Conservation (phyloP, 495 filamentous ascomycete genomes). For the Filosporella fistucella region DNA sequence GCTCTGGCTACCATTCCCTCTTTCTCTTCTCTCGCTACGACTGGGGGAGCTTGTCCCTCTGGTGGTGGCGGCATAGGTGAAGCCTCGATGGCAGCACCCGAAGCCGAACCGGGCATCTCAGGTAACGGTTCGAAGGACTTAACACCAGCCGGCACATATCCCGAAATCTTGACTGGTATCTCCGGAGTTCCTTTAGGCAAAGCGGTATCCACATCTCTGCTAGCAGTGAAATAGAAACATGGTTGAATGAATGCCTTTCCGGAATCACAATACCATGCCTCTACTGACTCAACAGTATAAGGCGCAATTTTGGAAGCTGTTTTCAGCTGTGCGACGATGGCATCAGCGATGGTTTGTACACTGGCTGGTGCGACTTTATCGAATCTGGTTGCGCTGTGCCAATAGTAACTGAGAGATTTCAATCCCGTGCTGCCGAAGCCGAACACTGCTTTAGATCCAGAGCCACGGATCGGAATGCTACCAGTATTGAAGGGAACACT, state of each 20-base stretch:
- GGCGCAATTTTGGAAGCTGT: not conserved
- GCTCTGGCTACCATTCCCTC: not conserved
- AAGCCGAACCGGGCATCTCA: not conserved
- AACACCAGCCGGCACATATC: not conserved
- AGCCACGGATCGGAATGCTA: not conserved
- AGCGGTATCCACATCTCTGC: not conserved
- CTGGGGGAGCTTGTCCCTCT: not conserved
- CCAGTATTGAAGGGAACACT: not conserved
- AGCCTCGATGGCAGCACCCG: not conserved
- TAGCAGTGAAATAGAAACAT: not conserved
- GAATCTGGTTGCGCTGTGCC: not conserved
- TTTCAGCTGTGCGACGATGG: not conserved
- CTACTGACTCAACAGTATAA: not conserved
- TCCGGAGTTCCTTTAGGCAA: not conserved
- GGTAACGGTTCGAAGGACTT: conserved; percentile 1
- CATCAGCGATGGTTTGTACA: not conserved
- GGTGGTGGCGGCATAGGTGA: too few relatives aligned
- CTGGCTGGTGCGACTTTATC: not conserved
- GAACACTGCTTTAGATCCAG: not conserved
- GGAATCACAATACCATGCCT: not conserved
- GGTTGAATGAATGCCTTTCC: not conserved
- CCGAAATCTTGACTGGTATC: not conserved
- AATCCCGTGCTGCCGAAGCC: not conserved
- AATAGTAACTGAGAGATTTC: not conserved
- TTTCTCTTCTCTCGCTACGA: not conserved